Base-by-base conservation (phyloP, 169 alveolate genomes). In the Cryptosporidium bovis region DNA sequence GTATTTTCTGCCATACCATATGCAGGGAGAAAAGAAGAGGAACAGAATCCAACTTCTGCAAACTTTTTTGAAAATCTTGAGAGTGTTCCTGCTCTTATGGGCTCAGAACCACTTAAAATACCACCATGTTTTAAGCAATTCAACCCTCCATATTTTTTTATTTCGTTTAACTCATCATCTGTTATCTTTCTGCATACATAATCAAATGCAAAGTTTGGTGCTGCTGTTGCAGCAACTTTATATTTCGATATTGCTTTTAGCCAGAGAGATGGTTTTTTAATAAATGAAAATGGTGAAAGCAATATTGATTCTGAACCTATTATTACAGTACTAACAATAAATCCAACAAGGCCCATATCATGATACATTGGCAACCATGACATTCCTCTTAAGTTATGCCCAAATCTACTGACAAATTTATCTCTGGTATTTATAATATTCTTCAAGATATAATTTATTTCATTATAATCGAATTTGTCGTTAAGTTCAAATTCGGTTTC, bases 361-460 rank as follows among this genome's bases (percentile, higher is more conserved):
- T 92, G 94, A 55, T 92, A 92, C 71, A 92, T 90, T 3, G 94
- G 94, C 16, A 92, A 67, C 94, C 94, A 92, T 24, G 92, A 83
- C 56, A 92, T 85, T 40, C 90, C 90, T 16, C 93, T 65, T 24
- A 90, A 51, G 50, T 82, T 53, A 66, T 89, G 90, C 0, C 93
- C 94, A 60, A 64, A 66, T 12, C 50, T 64, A 51, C 60, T 50
- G 40, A 71, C 20, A 16, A 85, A 82, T 40, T 48, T 31, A 34
- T 60, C 29, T 20, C 64, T 77, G 3, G 55, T 29, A 58, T 77
- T 71, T 40, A 77, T 60, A 18, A 77, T 60, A 58, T 60, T 50
- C 5, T 77, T 62, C 20, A 77, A 48, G 12, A 29, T 40, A 24
- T 2, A 18, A 7, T 60, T 44, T 46, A 50, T 50, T 56, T 56